Evolutionary conservation across 2,329 filamentous ascomycete genomes (phyloP).

Genomic region (Hymenoscyphus linearis): DNA sequence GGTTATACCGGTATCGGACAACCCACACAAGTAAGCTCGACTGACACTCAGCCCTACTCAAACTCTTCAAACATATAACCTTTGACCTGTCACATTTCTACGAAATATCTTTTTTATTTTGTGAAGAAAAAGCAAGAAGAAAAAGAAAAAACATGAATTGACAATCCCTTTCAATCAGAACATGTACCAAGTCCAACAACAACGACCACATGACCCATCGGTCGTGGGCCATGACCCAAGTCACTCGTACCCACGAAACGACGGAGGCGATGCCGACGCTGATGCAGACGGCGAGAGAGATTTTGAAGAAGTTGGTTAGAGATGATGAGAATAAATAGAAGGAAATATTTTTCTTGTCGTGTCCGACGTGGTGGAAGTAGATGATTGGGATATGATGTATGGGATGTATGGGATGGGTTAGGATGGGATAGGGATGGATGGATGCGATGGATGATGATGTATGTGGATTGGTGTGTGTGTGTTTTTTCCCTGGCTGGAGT

Average conservation of each 20-base stretch:
- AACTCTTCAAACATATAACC: background rate
- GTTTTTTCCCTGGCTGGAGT: too few species aligned
- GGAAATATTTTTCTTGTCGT: too few species aligned
- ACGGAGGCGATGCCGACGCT: conserved; percentile 38
- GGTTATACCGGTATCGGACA: conserved; percentile 73
- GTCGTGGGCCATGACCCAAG: conserved; percentile 32
- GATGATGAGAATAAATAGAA: too few species aligned
- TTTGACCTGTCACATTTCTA: background rate
- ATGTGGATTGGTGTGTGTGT: too few species aligned
- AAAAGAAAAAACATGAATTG: background rate
- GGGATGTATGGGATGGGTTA: too few species aligned
- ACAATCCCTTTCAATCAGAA: conserved; percentile 25
- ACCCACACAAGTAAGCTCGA: conserved; percentile 62
- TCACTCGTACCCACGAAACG: conserved; percentile 35
- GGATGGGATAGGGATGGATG: too few species aligned
- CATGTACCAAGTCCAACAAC: conserved; percentile 38
- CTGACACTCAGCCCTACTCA: background rate
- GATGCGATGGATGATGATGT: background rate
- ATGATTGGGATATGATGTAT: too few species aligned
- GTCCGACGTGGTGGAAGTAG: too few species aligned
- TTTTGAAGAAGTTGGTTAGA: conserved; percentile 36
- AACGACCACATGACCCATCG: conserved; percentile 35
- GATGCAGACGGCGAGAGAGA: conserved; percentile 42
- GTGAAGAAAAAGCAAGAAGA: too few species aligned
- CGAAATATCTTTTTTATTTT: background rate